A percentile compares a stretch with the other conserved stretches of the same genome.
Conservation (phyloP, 2,329 filamentous ascomycete species). For the Sarocladium kiliense region DNA sequence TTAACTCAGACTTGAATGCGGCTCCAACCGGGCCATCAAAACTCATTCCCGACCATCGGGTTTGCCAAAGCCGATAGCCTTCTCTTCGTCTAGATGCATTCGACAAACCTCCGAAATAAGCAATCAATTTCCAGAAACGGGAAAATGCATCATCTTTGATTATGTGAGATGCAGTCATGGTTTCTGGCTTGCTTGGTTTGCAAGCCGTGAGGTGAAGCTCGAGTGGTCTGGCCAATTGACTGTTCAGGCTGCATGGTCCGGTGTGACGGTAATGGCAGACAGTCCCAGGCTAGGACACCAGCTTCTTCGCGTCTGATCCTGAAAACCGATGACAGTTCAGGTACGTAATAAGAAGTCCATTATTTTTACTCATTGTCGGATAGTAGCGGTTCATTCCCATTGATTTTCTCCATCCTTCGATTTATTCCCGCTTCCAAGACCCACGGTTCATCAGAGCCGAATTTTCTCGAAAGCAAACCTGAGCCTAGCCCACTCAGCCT, state of each 20-base stretch:
- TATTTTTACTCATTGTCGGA: background rate
- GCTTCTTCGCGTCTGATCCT: no score
- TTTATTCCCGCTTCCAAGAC: background rate
- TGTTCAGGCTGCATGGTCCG: no score
- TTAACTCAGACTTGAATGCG: background rate
- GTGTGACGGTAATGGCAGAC: no score
- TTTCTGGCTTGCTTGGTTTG: no score
- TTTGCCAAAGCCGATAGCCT: slow-evolving; percentile 7
- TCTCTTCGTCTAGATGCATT: background rate
- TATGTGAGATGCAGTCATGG: no score
- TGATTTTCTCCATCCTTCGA: background rate
- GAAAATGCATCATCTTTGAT: background rate
- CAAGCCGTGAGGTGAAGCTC: no score
- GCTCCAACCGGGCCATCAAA: background rate
- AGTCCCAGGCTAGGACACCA: no score
- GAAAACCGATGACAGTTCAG: no score
- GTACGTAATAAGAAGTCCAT: background rate
- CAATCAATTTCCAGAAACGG: background rate
- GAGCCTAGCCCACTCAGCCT: no score
- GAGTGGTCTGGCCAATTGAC: no score
- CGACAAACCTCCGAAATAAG: background rate
- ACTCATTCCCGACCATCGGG: slow-evolving; percentile 5
- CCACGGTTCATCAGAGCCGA: background rate
- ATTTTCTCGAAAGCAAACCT: no score
- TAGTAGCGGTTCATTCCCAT: background rate